phyloP scores from a whole-genome alignment of 2,329 filamentous ascomycete genomes.

The Alternaria gansuensis region DNA sequence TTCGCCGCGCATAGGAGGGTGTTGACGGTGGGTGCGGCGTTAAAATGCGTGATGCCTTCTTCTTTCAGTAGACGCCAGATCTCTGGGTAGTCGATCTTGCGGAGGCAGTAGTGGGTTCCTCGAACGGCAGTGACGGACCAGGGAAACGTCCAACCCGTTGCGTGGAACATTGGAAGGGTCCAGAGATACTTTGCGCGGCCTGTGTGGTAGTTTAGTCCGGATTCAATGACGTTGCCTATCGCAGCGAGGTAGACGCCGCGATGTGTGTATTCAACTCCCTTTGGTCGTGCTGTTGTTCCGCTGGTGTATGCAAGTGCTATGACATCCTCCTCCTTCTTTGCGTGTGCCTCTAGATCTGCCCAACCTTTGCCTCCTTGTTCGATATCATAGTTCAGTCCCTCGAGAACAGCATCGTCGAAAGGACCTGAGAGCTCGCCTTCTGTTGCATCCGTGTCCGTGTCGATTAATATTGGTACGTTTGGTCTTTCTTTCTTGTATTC shows the following conservation, averaged over 20 bases:
- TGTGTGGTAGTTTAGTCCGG: constrained; percentile 75
- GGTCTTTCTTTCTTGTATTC: constrained; percentile 69
- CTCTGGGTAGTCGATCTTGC: constrained; percentile 92
- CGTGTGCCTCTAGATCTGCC: constrained; percentile 75
- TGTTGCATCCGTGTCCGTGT: constrained; percentile 82
- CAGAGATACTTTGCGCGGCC: constrained; percentile 84
- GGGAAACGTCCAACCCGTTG: constrained; percentile 81
- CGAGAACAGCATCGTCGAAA: constrained; percentile 83
- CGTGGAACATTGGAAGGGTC: constrained; percentile 88
- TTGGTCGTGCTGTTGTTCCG: constrained; percentile 89
- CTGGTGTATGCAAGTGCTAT: constrained; percentile 93
- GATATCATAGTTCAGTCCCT: constrained; percentile 77
- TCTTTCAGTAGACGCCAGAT: constrained; percentile 91
- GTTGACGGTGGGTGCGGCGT: constrained; percentile 95
- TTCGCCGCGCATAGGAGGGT: constrained; percentile 85
- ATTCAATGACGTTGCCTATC: constrained; percentile 87
- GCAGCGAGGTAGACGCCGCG: constrained; percentile 86
- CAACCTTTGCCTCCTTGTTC: constrained; percentile 75
- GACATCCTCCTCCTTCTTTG: constrained; percentile 77
- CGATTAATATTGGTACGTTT: constrained; percentile 75
- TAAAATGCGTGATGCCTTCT: constrained; percentile 92
- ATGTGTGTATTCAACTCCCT: constrained; percentile 93
- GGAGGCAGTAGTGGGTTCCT: constrained; percentile 92
- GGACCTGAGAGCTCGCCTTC: constrained; percentile 78
- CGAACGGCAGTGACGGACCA: constrained; percentile 93